Conservation (phyloP, 2,329 filamentous ascomycete species). For the Teratosphaeria nubilosa region DNA sequence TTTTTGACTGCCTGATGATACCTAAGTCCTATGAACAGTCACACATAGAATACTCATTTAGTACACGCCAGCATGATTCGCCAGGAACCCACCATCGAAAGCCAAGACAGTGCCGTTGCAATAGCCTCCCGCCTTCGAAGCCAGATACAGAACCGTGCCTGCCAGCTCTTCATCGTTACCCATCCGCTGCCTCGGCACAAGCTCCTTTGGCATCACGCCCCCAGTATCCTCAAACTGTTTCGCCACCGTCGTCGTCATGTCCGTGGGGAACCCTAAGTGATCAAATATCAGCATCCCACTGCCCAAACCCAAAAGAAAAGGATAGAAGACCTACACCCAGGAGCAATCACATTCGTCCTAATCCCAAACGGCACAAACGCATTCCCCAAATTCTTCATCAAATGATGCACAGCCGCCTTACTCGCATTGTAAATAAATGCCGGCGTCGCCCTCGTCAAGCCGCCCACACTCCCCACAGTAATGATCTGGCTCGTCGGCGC, state of each 20-base stretch:
- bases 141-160: slow-evolving; percentile 41
- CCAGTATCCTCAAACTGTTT: slow-evolving; percentile 26
- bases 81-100: slow-evolving; percentile 35
- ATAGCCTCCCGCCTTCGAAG: slow-evolving; percentile 42
- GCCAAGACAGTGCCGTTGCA: slow-evolving; percentile 44
- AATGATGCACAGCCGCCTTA: slow-evolving; percentile 34
- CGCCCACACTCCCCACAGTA: slow-evolving; percentile 33
- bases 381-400: slow-evolving; percentile 36
- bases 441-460: slow-evolving; percentile 26
- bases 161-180: slow-evolving; percentile 36
- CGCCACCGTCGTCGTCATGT: slow-evolving; percentile 31
- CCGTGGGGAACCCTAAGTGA: slow-evolving; percentile 29
- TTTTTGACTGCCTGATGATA: too few species aligned
- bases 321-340: slow-evolving; percentile 26
- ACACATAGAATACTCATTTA: not conserved
- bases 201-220: slow-evolving; percentile 20
- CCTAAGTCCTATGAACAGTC: not conserved
- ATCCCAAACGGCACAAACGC: slow-evolving; percentile 36
- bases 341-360: slow-evolving; percentile 37
- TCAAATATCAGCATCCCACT: not conserved
- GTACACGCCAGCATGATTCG: slow-evolving; percentile 19
- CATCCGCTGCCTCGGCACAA: slow-evolving; percentile 23
- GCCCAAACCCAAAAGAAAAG: not conserved
- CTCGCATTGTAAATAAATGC: slow-evolving; percentile 32
- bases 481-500: slow-evolving; percentile 38